phyloP scores from a whole-genome alignment of 306 rosid species.

The Abrus precatorius region DNA sequence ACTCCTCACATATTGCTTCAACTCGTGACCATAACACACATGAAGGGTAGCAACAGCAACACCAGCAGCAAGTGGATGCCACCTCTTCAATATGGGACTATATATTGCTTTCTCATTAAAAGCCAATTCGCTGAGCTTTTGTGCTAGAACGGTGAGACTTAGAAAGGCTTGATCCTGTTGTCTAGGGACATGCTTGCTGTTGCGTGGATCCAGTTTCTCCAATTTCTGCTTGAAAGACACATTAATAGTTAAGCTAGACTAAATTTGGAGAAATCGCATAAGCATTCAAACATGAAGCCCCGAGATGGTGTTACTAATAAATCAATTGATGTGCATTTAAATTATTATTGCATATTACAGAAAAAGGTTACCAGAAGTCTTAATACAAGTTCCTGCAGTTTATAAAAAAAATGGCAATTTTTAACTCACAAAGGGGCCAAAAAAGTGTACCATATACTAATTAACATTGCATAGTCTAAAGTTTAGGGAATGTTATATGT shows the following conservation, averaged over 20 bases:
- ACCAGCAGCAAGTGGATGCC: constrained; percentile 85
- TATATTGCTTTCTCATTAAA: constrained; percentile 71
- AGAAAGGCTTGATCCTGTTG: constrained; percentile 58
- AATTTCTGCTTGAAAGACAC: constrained; percentile 61
- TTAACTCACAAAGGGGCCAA: too few species aligned
- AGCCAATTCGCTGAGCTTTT: constrained; percentile 66
- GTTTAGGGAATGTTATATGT: neutral
- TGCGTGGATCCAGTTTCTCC: constrained; percentile 61
- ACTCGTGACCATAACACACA: constrained; percentile 77
- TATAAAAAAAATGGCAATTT: too few species aligned
- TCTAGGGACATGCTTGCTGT: constrained; percentile 53
- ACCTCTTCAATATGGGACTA: constrained; percentile 82
- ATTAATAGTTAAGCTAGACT: constrained; percentile 43
- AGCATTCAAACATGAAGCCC: constrained; percentile 19
- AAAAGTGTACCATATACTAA: too few species aligned
- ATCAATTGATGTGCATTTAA: neutral
- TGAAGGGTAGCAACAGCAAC: constrained; percentile 83
- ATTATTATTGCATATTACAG: too few species aligned
- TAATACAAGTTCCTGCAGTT: too few species aligned
- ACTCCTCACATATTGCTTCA: constrained; percentile 70
- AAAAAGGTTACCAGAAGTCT: too few species aligned
- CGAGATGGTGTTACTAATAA: neutral
- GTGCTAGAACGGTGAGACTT: constrained; percentile 68
- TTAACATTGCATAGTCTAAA: neutral
- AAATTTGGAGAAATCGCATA: neutral